These are phyloP conservation scores for Byssothecium circinans DNA, from an alignment of 2,329 filamentous ascomycete species.

Conservation along the genomic window DNA sequence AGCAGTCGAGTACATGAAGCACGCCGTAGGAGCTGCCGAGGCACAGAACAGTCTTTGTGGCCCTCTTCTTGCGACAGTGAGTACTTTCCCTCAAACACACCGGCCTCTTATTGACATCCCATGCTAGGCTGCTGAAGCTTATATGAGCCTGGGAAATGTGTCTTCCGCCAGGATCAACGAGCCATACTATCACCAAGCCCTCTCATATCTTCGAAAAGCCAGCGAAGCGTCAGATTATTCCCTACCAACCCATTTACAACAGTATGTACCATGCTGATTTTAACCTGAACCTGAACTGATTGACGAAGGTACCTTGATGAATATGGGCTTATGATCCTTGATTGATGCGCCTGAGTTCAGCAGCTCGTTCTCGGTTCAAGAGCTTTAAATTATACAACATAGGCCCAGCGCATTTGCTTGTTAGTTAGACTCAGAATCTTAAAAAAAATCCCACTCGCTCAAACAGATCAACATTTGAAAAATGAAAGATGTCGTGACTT, in stretches of 20 bases:
- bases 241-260: conserved; percentile 50
- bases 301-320: conserved; percentile 48
- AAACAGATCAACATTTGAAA: too few species aligned
- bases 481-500: too few species aligned
- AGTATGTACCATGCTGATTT: conserved; percentile 39
- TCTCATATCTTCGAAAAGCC: conserved; percentile 51
- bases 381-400: too few species aligned
- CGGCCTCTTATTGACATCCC: conserved; percentile 7
- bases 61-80: conserved; percentile 49
- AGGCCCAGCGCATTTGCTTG: too few species aligned
- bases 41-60: conserved; percentile 44
- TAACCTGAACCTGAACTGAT: conserved; percentile 8
- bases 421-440: too few species aligned
- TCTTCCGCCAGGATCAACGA: conserved; percentile 49
- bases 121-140: conserved; percentile 50
- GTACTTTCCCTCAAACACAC: conserved; percentile 15
- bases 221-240: conserved; percentile 46
- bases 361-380: too few species aligned
- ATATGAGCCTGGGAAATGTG: conserved; percentile 57
- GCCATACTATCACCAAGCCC: conserved; percentile 50
- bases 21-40: conserved; percentile 50
- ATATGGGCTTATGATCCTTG: conserved; percentile 35
- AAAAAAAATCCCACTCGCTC: too few species aligned
- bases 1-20: conserved; percentile 54
- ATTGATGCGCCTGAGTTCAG: not conserved